These are phyloP conservation scores for Kodamaea neixiangensis DNA, from an alignment of 805 yeast species.

Conservation along the genomic window DNA sequence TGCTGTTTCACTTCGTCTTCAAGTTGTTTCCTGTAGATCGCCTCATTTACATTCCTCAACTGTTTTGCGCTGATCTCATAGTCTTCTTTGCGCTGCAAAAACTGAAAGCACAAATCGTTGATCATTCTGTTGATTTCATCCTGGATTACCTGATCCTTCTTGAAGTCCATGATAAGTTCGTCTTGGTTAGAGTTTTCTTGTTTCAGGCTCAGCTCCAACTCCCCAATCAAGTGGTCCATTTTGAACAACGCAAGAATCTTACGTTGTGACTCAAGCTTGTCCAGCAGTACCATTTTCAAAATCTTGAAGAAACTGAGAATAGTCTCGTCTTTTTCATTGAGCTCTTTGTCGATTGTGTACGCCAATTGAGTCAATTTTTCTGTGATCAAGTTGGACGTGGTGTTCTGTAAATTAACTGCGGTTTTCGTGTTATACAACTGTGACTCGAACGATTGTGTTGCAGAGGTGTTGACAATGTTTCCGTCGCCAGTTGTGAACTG, in stretches of 20 bases:
- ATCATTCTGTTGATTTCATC: conserved; percentile 41
- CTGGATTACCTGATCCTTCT: conserved; percentile 37
- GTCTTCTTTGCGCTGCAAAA: conserved; percentile 33
- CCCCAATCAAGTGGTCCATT: conserved; percentile 34
- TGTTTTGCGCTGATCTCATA: conserved; percentile 17
- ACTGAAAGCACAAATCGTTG: conserved; percentile 42
- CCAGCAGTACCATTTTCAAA: conserved; percentile 22
- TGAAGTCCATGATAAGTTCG: conserved; percentile 23
- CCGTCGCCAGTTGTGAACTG: conserved; percentile 6
- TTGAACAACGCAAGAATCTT: conserved; percentile 30
- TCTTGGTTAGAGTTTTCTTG: conserved; percentile 14
- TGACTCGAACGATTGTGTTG: conserved; percentile 27
- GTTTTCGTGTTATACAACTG: conserved; percentile 38
- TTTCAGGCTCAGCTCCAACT: conserved; percentile 19
- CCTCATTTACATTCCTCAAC: conserved; percentile 17
- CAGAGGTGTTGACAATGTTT: conserved; percentile 1
- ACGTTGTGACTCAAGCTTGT: conserved; percentile 32
- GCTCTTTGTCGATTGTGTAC: conserved; percentile 39
- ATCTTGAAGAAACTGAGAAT: conserved; percentile 29
- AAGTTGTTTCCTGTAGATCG: conserved; percentile 11
- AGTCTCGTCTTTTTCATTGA: conserved; percentile 37
- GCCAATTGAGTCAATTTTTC: conserved; percentile 42
- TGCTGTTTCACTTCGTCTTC: background rate
- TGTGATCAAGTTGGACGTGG: conserved; percentile 35
- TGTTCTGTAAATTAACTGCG: conserved; percentile 35